Evolutionary conservation across 768 basidiomycete species (phyloP), one percentile per base, ranked within the genome.

Genomic region (Mycena maculata): DNA sequence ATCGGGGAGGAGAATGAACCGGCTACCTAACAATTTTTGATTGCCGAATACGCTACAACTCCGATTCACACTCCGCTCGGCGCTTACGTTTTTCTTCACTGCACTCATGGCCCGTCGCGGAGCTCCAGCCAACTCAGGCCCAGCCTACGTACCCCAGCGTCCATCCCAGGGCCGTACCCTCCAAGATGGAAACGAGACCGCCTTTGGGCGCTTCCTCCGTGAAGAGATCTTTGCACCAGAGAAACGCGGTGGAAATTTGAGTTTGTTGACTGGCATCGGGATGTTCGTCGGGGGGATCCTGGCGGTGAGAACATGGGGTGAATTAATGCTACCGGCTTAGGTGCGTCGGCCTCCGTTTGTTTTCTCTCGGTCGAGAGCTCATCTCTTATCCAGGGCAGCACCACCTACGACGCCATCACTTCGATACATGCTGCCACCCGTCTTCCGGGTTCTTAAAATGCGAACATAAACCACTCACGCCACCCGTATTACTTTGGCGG

Each of bases 271-370:
- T 10, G 90, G 90, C 22, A 79, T 90, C 9, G 81, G 84, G 8
- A 78, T 93, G 66, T 95, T 94, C 72, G 78, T 88, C 27, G 91
- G 87, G 30, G 92, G 92, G 4, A 88, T 95, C 62, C 77, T 89
- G 47, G 88, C 82, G 16, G 88, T 90, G 18, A 88, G 92, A 76
- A 87, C 87, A 44, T 97, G 91, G 86, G 94, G 94, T 13, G 92
- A 91, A 44, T 75, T 92, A 45, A 86, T 94, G 81, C 85, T 94
- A 9, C 91, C 91, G 47, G 87, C 86, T 28, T 92, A 76, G 80
- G 41, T 63, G 50, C 36, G 61, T 13, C 1, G 25, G 9, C 0
- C 18, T 45, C 13, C 33, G 33, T 36, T 36, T 36, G 33, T 36
- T 36, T 36, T 13, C 33, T 7, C 33, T 36, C 33, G 33, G 30